Conservation (phyloP, 2,329 filamentous ascomycete genomes). For the Zopfia rhizophila region DNA sequence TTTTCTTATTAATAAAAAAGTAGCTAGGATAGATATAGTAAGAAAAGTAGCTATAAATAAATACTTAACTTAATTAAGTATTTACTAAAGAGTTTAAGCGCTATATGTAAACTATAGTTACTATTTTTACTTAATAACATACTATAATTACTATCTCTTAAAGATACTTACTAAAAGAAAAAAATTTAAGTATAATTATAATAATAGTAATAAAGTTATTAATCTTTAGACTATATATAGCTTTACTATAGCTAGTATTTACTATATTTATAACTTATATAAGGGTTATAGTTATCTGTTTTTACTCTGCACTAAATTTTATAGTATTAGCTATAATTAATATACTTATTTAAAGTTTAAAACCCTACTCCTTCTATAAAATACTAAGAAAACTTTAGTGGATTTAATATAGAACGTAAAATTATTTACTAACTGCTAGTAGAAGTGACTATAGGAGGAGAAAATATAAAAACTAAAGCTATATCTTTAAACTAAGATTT, state of each 20-base stretch:
- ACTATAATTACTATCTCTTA: constrained; percentile 3
- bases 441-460: too few relatives aligned
- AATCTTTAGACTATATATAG: constrained; percentile 3
- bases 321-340: background rate
- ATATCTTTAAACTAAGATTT: too few relatives aligned
- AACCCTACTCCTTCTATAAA: background rate
- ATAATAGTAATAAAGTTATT: constrained; percentile 1
- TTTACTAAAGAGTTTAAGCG: constrained; percentile 1
- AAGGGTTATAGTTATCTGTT: background rate
- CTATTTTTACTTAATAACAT: background rate
- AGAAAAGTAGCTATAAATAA: background rate
- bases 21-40: too few relatives aligned
- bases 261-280: background rate
- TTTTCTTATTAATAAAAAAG: too few relatives aligned
- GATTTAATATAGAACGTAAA: too few relatives aligned
- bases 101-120: background rate
- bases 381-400: too few relatives aligned
- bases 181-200: constrained; percentile 1
- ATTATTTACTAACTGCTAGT: too few relatives aligned
- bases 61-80: background rate
- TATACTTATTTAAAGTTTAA: constrained; percentile 1
- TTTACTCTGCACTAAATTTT: background rate
- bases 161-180: constrained; percentile 1
- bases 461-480: too few relatives aligned
- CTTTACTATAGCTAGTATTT: constrained; percentile 1